These are phyloP conservation scores for Amanita exitialis DNA, from an alignment of 768 basidiomycete genomes.

Conservation along the genomic window DNA sequence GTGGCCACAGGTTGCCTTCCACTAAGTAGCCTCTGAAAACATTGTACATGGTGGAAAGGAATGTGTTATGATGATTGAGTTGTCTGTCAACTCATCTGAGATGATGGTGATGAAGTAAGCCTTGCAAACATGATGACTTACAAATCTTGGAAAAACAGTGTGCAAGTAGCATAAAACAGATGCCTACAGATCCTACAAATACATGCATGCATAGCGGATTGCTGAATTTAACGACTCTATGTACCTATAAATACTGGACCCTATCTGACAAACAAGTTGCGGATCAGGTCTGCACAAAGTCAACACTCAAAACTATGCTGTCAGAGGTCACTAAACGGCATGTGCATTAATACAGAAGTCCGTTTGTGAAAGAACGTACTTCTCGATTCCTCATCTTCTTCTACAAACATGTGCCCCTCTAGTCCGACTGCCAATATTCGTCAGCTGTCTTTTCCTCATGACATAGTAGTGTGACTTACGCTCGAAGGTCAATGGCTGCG, in stretches of 20 bases:
- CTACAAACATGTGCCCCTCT: background rate
- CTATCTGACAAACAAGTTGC: background rate
- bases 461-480: background rate
- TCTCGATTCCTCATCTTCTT: background rate
- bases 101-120: too few relatives aligned
- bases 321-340: background rate
- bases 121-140: too few relatives aligned
- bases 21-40: too few relatives aligned
- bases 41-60: too few relatives aligned
- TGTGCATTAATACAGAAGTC: background rate
- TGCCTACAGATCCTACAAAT: too few relatives aligned
- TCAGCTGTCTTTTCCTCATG: background rate
- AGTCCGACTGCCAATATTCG: background rate
- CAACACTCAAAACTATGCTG: constrained; percentile 1
- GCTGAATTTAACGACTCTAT: too few relatives aligned
- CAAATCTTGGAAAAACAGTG: too few relatives aligned
- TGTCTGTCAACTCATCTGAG: too few relatives aligned
- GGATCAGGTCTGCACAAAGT: constrained; percentile 3
- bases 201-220: too few relatives aligned
- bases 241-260: background rate
- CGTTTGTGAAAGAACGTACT: background rate
- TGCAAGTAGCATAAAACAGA: too few relatives aligned
- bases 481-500: background rate
- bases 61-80: too few relatives aligned
- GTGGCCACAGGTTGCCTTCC: too few relatives aligned